Conservation (phyloP, 2,329 filamentous ascomycete species). For the Alternaria rosae region DNA sequence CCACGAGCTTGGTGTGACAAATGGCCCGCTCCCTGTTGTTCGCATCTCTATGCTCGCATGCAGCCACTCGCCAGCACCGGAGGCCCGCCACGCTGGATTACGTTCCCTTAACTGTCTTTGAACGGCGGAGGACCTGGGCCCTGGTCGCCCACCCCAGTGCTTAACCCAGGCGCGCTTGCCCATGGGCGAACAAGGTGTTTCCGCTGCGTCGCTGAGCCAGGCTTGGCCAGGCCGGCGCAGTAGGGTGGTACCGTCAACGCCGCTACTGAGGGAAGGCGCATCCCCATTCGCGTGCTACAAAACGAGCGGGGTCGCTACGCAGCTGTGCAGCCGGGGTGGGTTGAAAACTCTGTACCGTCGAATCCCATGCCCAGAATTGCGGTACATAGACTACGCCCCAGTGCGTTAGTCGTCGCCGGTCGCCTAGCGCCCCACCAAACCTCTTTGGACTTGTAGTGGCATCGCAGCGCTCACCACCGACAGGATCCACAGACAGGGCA, state of each 20-base stretch:
- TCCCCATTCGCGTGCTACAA: constrained; percentile 25
- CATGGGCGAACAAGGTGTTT: constrained; percentile 14
- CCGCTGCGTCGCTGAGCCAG: constrained; percentile 17
- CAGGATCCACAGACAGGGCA: constrained; percentile 31
- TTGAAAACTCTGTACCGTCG: constrained; percentile 41
- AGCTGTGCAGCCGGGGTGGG: constrained; percentile 17
- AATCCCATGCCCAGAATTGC: constrained; percentile 34
- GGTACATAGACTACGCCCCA: constrained; percentile 21
- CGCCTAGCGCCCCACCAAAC: constrained; percentile 24
- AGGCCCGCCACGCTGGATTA: constrained; percentile 21
- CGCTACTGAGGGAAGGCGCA: background rate
- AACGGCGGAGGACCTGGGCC: constrained; percentile 19
- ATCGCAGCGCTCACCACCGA: constrained; percentile 32
- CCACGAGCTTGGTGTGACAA: constrained; percentile 6
- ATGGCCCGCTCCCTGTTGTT: constrained; percentile 1
- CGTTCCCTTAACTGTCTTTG: constrained; percentile 19
- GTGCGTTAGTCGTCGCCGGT: constrained; percentile 24
- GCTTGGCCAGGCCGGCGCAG: constrained; percentile 18
- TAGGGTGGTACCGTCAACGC: constrained; percentile 12
- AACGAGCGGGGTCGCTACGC: constrained; percentile 34
- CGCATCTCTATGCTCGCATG: background rate
- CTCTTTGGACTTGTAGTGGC: constrained; percentile 19
- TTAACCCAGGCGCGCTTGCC: constrained; percentile 19
- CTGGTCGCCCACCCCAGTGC: constrained; percentile 13
- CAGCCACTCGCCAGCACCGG: constrained; percentile 6